These are phyloP conservation scores for Catunica adiposa DNA, from an alignment of 2,329 filamentous ascomycete species.

Conservation along the genomic window DNA sequence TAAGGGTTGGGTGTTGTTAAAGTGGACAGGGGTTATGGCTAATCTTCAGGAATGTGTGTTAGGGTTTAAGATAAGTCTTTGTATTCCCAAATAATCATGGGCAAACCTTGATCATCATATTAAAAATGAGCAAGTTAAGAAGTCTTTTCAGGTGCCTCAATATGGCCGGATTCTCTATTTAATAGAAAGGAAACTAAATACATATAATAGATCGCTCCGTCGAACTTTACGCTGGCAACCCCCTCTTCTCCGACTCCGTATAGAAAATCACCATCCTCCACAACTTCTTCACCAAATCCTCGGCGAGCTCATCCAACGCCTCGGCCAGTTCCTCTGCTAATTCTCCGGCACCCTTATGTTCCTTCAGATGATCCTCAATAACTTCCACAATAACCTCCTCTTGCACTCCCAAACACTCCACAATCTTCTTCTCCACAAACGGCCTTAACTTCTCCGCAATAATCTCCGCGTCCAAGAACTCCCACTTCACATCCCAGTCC, in stretches of 20 bases:
- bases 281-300: constrained; percentile 85
- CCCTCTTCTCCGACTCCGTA: constrained; percentile 82
- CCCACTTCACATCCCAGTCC: constrained; percentile 88
- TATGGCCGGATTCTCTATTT: background rate
- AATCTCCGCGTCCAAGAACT: constrained; percentile 65
- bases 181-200: background rate
- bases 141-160: background rate
- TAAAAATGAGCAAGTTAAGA: too few species aligned
- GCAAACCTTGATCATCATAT: too few species aligned
- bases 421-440: constrained; percentile 95
- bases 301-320: constrained; percentile 87
- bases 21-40: background rate
- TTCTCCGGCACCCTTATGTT: constrained; percentile 57
- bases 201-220: background rate
- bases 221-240: constrained; percentile 45
- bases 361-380: constrained; percentile 71
- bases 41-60: background rate
- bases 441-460: constrained; percentile 76
- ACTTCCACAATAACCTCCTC: constrained; percentile 91
- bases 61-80: too few species aligned
- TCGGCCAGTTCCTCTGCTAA: constrained; percentile 73
- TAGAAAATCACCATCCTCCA: constrained; percentile 99
- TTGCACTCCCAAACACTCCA: constrained; percentile 90
- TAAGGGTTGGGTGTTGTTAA: background rate
- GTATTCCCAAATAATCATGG: too few species aligned